phyloP scores from a whole-genome alignment of 192 early-diverging fungal genomes.

The Rhizoclosmatium sp. region DNA sequence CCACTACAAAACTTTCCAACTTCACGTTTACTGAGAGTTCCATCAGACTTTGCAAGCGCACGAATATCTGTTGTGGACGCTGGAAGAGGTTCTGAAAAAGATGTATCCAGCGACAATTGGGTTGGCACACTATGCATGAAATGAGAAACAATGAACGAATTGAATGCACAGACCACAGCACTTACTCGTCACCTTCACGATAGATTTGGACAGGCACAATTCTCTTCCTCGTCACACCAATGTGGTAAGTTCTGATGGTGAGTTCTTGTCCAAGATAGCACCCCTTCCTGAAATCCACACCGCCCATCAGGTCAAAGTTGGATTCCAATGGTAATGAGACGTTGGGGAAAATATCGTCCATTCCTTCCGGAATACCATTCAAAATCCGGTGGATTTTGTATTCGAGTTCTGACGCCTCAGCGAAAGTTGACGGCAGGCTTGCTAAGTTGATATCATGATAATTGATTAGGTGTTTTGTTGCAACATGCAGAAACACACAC shows the following conservation, averaged over 20 bases:
- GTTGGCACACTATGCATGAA: conserved; percentile 46
- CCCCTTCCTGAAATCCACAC: conserved; percentile 96
- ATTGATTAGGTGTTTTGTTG: not conserved
- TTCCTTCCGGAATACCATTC: conserved; percentile 90
- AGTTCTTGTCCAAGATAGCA: conserved; percentile 99
- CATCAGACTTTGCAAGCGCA: not conserved
- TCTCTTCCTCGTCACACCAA: conserved; percentile 91
- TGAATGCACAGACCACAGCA: conserved; percentile 23
- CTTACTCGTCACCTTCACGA: conserved; percentile 45
- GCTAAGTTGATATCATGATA: not conserved
- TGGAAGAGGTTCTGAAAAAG: conserved; percentile 33
- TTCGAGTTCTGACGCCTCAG: conserved; percentile 4
- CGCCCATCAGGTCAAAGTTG: conserved; percentile 91
- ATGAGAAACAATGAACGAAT: conserved; percentile 2
- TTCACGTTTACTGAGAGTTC: conserved; percentile 21
- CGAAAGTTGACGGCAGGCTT: conserved; percentile 60
- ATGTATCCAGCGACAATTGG: conserved; percentile 44
- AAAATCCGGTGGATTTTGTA: conserved; percentile 83
- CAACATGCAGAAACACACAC: conserved; percentile 43
- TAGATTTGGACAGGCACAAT: conserved; percentile 82
- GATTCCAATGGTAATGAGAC: conserved; percentile 85
- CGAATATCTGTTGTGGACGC: conserved; percentile 44
- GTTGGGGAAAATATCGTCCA: conserved; percentile 76
- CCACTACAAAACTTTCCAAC: conserved; percentile 73
- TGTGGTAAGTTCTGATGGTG: conserved; percentile 96